These are phyloP conservation scores for Camellia lanceoleosa DNA, from an alignment of 148 eudicot species.

Conservation along the genomic window DNA sequence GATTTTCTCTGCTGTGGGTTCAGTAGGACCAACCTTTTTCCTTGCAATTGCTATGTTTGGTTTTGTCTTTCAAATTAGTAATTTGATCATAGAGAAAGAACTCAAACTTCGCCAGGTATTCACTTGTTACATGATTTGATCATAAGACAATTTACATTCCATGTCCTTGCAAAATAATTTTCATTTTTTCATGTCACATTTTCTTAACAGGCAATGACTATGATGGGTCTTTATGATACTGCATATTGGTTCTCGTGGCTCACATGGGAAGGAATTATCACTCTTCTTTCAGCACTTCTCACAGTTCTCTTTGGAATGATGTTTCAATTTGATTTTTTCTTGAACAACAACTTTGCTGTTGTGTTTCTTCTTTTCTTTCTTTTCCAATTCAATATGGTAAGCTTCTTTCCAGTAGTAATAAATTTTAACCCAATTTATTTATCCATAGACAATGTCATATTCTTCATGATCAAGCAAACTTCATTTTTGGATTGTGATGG, in stretches of 20 bases:
- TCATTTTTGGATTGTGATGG: neutral
- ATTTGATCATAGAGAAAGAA: constrained; percentile 76
- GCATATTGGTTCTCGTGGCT: constrained; percentile 96
- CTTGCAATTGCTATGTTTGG: constrained; percentile 78
- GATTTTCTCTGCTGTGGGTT: constrained; percentile 38
- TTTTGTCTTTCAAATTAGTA: constrained; percentile 72
- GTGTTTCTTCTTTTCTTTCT: constrained; percentile 73
- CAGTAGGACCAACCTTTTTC: constrained; percentile 70
- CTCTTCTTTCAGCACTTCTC: constrained; percentile 52
- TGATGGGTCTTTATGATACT: constrained; percentile 95
- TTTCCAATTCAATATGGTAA: constrained; percentile 83
- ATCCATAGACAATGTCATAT: neutral
- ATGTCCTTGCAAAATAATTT: neutral
- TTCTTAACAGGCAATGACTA: constrained; percentile 68
- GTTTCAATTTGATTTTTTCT: constrained; percentile 77
- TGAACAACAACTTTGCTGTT: constrained; percentile 65
- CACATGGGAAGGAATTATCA: constrained; percentile 64
- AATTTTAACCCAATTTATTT: neutral
- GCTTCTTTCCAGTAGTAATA: neutral
- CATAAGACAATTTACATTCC: neutral
- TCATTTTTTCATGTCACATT: constrained; percentile 6
- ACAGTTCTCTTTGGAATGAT: constrained; percentile 78
- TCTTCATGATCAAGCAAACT: constrained; percentile 2
- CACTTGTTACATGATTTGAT: neutral
- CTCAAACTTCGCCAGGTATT: constrained; percentile 85